Evolutionary conservation across 176 grass and related monocot species (phyloP), one percentile per base, ranked within the genome.

Genomic region (Typha latifolia): DNA sequence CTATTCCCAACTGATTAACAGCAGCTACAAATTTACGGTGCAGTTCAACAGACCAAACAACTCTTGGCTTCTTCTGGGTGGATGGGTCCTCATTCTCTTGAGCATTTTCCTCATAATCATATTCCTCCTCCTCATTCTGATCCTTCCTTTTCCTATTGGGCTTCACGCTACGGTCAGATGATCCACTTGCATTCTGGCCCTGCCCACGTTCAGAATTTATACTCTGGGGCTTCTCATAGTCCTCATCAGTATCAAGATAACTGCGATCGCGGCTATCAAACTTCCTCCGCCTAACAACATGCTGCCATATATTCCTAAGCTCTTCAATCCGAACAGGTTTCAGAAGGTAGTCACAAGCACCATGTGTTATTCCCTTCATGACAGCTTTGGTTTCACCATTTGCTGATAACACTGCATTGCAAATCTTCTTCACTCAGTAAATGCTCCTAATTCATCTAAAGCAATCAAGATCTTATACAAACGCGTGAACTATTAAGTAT

Each of bases 291-390:
- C 94, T 81, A 51, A 93, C 51, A 49, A 99, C 94, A 86, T 93
- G 94, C 79, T 99, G 89, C 94, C 94, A 99, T 26, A 99, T 93
- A 16, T 99, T 99, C 72, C 72, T 82, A 70, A 99, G 89, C 63
- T 93, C 94, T 73, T 99, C 94, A 13, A 99, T 74, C 8, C 94
- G 83, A 77, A 99, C 94, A 51, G 94, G 86, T 69, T 99, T 93
- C 21, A 99, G 68, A 64, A 99, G 89, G 77, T 99, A 99, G 62
- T 99, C 89, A 32, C 89, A 99, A 0, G 94, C 94, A 37, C 94
- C 94, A 76, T 99, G 94, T 22, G 94, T 93, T 77, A 99, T 93
- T 69, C 94, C 89, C 71, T 99, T 99, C 94, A 99, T 93, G 47
- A 99, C 94, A 67, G 83, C 88, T 79, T 93, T 93, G 29, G 89